Evolutionary conservation across 805 yeast species (phyloP).

Genomic region (Lipomyces starkeyi): DNA sequence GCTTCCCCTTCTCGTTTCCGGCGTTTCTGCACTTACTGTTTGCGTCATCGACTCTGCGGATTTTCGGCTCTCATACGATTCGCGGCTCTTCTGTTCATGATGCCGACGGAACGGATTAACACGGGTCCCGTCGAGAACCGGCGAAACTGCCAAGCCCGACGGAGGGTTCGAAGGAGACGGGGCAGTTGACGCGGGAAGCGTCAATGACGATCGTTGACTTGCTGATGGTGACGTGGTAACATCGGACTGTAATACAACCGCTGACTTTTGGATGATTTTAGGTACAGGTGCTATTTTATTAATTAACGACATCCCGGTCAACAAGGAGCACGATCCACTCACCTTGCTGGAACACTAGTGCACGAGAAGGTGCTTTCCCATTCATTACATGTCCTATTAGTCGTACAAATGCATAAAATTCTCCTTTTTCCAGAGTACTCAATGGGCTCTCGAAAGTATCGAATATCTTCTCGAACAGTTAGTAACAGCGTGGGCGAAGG

Average conservation of each 20-base stretch:
- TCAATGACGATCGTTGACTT: constrained; percentile 9
- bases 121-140: neutral
- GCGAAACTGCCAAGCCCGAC: neutral
- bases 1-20: neutral
- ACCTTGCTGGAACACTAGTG: constrained; percentile 38
- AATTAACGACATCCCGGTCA: neutral
- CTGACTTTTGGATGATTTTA: constrained; percentile 1
- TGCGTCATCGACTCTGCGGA: constrained; percentile 1
- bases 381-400: constrained; percentile 73
- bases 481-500: constrained; percentile 45
- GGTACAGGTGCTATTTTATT: constrained; percentile 23
- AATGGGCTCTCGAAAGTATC: constrained; percentile 45
- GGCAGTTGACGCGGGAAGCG: neutral
- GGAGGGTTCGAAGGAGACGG: constrained; percentile 2
- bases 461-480: constrained; percentile 54
- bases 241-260: neutral
- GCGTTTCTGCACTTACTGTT: neutral
- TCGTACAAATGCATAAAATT: constrained; percentile 85
- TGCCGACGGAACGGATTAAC: constrained; percentile 13
- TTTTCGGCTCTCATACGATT: neutral
- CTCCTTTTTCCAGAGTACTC: constrained; percentile 77
- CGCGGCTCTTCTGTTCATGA: neutral
- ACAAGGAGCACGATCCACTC: neutral
- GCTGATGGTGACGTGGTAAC: neutral
- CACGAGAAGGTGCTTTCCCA: constrained; percentile 43